These are phyloP conservation scores for Lactarius indigo DNA, from an alignment of 768 basidiomycete genomes.

Conservation along the genomic window DNA sequence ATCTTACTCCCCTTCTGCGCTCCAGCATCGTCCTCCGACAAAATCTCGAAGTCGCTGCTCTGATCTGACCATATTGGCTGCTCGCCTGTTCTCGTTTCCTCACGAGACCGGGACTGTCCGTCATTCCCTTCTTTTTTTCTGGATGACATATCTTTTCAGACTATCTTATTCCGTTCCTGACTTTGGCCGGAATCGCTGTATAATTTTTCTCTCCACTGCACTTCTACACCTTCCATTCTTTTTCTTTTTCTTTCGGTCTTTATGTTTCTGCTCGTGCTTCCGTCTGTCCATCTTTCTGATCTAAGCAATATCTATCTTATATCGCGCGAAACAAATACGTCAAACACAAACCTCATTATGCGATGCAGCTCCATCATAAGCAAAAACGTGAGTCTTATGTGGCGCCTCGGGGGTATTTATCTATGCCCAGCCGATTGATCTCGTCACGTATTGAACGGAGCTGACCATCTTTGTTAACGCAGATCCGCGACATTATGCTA, in stretches of 20 bases:
- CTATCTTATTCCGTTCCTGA: conserved; percentile 13
- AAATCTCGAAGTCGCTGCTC: conserved; percentile 61
- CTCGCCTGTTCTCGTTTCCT: conserved; percentile 16
- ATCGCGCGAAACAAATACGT: conserved; percentile 26
- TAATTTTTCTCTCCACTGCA: conserved; percentile 10
- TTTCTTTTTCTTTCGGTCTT: conserved; percentile 10
- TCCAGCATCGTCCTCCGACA: conserved; percentile 66
- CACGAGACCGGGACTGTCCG: conserved; percentile 7
- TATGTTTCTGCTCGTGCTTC: conserved; percentile 21
- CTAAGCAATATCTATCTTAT: conserved; percentile 32
- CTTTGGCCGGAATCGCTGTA: conserved; percentile 19
- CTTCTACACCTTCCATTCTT: conserved; percentile 2
- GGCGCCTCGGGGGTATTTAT: conserved; percentile 7
- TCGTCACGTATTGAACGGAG: conserved; percentile 1
- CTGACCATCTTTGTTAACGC: conserved; percentile 15
- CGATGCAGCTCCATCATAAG: conserved; percentile 57
- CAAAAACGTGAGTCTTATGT: conserved; percentile 56
- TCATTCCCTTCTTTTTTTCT: conserved; percentile 13
- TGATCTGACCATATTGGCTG: conserved; percentile 45
- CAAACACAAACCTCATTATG: conserved; percentile 19
- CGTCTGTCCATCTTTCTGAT: conserved; percentile 30
- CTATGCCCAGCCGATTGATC: conserved; percentile 8
- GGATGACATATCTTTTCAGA: conserved; percentile 15
- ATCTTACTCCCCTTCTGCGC: conserved; percentile 29
- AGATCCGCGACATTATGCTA: conserved; percentile 54